Base-by-base conservation (phyloP, 2,329 filamentous ascomycete genomes). In the Tympanopsis confertula region DNA sequence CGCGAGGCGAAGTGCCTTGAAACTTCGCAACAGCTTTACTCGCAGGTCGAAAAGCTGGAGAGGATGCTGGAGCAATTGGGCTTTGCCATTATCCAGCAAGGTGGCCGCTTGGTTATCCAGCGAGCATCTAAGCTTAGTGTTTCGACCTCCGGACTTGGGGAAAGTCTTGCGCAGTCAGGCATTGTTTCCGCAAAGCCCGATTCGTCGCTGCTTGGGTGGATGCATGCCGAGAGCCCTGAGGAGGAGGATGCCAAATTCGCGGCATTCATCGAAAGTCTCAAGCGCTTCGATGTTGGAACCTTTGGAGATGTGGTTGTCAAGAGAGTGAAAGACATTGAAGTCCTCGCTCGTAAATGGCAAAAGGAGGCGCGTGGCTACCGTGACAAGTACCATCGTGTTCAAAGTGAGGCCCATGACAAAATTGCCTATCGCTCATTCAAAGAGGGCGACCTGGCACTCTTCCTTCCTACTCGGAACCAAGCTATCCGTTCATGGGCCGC, bases 401-500 rank as follows among this genome's bases (percentile, higher is more conserved):
- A 82, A 45, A 69, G 68, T 39, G 81, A 85, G 49, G 72, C 76
- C 1, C 76, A 82, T 44, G 75, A 82, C 39, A 85, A 85, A 58
- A 83, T 86, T 45, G 80, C 81, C 2, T 83, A 81, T 50, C 70
- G 76, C 20, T 74, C 76, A n/a, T 86, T 85, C 60, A 84, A 84
- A 48, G 78, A 83, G 54, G 80, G 80, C 3, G 80, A 85, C 49
- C 65, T 85, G n/a, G 80, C 80, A 13, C 46, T 86, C 3, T 86
- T 86, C 58, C 57, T 85, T 19, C 81, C 81, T 1, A 86, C 81
- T 0, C 65, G 80, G 24, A 84, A 84, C 49, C 78, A 84, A 52
- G 74, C 75, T 5, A 82, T 79, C 17, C 69, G 79, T 19, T 79
- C 81, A 10, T 85, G 81, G 81, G 81, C 81, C n/a, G 81, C 81